phyloP scores from a whole-genome alignment of 2,329 filamentous ascomycete species.

The Leptographium flavum region DNA sequence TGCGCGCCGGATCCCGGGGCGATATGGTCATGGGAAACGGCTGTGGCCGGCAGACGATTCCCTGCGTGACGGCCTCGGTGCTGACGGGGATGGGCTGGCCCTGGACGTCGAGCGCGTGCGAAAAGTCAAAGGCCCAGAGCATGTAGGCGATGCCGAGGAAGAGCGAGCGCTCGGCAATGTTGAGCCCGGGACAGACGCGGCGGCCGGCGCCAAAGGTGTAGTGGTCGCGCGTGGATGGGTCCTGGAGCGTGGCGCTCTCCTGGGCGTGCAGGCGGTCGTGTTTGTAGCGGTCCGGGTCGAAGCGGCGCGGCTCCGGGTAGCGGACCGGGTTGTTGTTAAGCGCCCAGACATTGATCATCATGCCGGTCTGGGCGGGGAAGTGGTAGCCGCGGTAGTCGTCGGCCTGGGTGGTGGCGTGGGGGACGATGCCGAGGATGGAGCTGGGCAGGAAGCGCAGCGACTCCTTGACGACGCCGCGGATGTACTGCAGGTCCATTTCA shows the following conservation, averaged over 20 bases:
- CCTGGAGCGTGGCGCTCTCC: constrained; percentile 16
- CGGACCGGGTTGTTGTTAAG: constrained; percentile 31
- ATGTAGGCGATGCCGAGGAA: not conserved
- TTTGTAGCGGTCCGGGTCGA: constrained; percentile 26
- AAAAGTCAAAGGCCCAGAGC: not conserved
- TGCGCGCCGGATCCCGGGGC: no score
- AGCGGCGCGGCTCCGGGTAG: constrained; percentile 24
- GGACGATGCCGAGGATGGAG: constrained; percentile 22
- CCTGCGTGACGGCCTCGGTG: no score
- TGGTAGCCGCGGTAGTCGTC: constrained; percentile 27
- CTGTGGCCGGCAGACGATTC: no score
- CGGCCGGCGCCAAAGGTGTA: constrained; percentile 42
- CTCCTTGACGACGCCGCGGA: constrained; percentile 29
- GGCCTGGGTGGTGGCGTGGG: constrained; percentile 26
- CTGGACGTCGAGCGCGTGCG: constrained; percentile 12
- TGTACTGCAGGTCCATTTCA: constrained; percentile 24
- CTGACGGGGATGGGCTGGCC: no score
- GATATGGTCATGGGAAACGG: no score
- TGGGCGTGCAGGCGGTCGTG: constrained; percentile 14
- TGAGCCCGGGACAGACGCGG: constrained; percentile 42
- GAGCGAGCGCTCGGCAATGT: constrained; percentile 25
- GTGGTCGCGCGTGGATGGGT: constrained; percentile 28
- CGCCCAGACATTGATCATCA: constrained; percentile 27
- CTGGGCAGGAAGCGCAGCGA: constrained; percentile 28
- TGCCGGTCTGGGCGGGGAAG: constrained; percentile 28